These are phyloP conservation scores for Fusarium mexicanum DNA, from an alignment of 2,329 filamentous ascomycete species.

Conservation along the genomic window DNA sequence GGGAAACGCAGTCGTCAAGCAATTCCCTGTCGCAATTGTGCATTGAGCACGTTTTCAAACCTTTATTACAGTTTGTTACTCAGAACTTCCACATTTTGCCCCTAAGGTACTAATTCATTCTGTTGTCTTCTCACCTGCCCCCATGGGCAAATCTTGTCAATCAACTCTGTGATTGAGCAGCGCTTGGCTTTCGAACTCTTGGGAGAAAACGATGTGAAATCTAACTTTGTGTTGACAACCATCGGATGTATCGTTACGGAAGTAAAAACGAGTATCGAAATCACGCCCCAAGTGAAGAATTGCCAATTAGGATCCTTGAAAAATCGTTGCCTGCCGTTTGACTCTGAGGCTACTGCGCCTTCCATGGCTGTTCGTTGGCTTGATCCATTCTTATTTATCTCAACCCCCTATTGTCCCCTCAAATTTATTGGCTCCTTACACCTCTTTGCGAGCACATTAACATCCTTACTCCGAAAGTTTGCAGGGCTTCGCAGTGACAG, in stretches of 20 bases:
- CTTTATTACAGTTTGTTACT: background rate
- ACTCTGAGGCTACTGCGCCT: background rate
- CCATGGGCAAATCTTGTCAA: background rate
- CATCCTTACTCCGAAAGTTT: background rate
- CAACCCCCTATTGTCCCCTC: background rate
- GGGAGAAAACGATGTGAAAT: background rate
- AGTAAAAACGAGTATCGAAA: background rate
- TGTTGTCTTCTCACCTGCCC: background rate
- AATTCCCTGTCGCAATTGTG: background rate
- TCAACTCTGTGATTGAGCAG: background rate
- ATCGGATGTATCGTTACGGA: background rate
- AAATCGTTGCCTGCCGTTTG: background rate
- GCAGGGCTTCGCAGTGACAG: background rate
- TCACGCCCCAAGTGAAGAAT: background rate
- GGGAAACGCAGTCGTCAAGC: background rate
- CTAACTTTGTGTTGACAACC: background rate
- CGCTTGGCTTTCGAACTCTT: background rate
- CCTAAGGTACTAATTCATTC: too few species aligned
- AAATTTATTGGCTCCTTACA: background rate
- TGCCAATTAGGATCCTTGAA: background rate
- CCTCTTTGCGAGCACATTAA: background rate
- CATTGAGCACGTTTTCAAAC: background rate
- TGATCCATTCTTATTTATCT: background rate
- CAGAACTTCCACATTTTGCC: background rate
- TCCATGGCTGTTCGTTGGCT: background rate